Base-by-base conservation (phyloP, 2,329 filamentous ascomycete genomes). In the Chrysoporthe austroafricana region DNA sequence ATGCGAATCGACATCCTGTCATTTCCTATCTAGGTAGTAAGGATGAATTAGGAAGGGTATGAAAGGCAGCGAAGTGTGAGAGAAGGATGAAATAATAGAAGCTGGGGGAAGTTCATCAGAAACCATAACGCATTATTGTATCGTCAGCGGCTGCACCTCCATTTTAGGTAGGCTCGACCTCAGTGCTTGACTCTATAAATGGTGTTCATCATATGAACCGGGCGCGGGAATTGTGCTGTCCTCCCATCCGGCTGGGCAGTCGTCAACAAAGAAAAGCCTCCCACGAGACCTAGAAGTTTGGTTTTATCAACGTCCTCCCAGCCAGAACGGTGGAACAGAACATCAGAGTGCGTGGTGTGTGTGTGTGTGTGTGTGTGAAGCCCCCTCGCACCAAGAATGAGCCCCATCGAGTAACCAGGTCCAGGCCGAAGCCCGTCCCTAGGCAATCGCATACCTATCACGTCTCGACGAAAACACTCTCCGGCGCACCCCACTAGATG, bases 311-410 rank as follows among this genome's bases (percentile, higher is more conserved):
- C 79, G 81, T 81, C 84, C 85, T 83, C 75, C 79, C 78, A 84
- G 84, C 84, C 85, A 81, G 36, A 44, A 83, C 84, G 79, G 42
- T 32, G 11, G 26, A 32, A 80, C 82, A 83, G 79, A 79, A 79
- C 71, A 82, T 80, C 80, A 79, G 76, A 80, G 79, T 7, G n/a
- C 2, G 5, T 26, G 18, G 62, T 70, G 46, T 74, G 77, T 75
- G 86, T 48, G 86, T 48, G 67, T 78, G 76, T 77, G n/a, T 26
- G 2, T 39, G 8, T 50, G 54, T 67, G 68, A 81, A 79, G 81
- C 82, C 91, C 91, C 91, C 93, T 97, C 94, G 94, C 91, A 87
- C 94, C 95, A 91, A 97, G 93, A 97, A 97, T 98, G 94, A 97
- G 95, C 95, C 95, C 95, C 95, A 97, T 98, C 94, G 94, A 97